phyloP scores from a whole-genome alignment of 495 filamentous ascomycete genomes.

The Aspergillus olivimuriae region DNA sequence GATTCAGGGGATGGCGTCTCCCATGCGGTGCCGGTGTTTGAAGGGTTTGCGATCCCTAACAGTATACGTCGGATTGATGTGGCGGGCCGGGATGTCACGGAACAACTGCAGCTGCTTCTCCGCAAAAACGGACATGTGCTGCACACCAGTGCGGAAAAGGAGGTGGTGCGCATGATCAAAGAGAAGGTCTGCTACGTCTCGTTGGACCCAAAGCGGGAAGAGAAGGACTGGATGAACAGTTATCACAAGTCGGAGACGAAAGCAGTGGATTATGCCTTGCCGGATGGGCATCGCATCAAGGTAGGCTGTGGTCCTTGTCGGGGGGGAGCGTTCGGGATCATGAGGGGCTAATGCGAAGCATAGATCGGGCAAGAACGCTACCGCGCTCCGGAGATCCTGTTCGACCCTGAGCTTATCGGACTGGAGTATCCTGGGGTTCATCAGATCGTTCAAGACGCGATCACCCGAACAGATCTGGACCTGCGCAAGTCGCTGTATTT shows the following conservation, averaged over 20 bases:
- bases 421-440: conserved; percentile 96
- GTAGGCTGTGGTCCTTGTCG: conserved; percentile 47
- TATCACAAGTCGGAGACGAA: conserved; percentile 55
- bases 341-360: no score
- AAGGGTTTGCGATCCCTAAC: conserved; percentile 94
- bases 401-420: conserved; percentile 94
- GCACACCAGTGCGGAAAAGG: conserved; percentile 97
- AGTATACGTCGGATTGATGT: conserved; percentile 95
- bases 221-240: conserved; percentile 82
- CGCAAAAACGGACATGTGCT: conserved; percentile 91
- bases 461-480: conserved; percentile 95
- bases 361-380: conserved; percentile 88
- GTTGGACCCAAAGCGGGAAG: conserved; percentile 82
- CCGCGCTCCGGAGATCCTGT: conserved; percentile 93
- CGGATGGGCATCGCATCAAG: conserved; percentile 89
- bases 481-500: conserved; percentile 88
- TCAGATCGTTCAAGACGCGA: conserved; percentile 94
- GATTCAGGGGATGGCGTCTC: conserved; percentile 96
- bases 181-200: conserved; percentile 91
- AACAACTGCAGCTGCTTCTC: conserved; percentile 86
- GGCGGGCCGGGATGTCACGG: conserved; percentile 95
- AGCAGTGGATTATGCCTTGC: conserved; percentile 77
- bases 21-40: conserved; percentile 94
- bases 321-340: no score
- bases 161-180: conserved; percentile 94